phyloP scores from a whole-genome alignment of 208 protist species.

The Leishmania tropica region DNA sequence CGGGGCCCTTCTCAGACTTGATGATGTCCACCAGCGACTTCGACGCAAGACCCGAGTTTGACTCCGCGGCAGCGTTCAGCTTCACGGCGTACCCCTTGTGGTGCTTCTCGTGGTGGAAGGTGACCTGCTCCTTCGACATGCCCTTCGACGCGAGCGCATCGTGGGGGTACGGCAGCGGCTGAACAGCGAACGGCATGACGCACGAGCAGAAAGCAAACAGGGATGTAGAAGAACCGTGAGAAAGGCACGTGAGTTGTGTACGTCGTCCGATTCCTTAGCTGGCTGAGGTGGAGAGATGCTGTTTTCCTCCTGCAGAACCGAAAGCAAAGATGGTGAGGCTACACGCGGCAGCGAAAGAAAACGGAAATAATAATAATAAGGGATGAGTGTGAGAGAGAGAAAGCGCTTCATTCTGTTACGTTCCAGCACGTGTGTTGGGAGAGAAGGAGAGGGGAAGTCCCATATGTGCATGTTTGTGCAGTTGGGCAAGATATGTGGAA shows the following conservation, averaged over 20 bases:
- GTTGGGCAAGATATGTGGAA: not conserved
- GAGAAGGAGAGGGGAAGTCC: too few relatives aligned
- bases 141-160: conserved; percentile 83
- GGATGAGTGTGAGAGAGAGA: not conserved
- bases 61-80: conserved; percentile 81
- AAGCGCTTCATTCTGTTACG: not conserved
- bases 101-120: conserved; percentile 94
- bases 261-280: not conserved
- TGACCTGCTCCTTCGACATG: conserved; percentile 87
- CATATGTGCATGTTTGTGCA: not conserved
- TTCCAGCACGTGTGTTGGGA: not conserved
- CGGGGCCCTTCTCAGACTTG: conserved; percentile 71
- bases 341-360: not conserved
- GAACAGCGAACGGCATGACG: conserved; percentile 68
- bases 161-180: conserved; percentile 78
- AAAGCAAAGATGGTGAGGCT: not conserved
- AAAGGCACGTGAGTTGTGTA: not conserved
- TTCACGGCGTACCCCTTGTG: conserved; percentile 92
- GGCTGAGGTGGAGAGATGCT: not conserved
- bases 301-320: not conserved
- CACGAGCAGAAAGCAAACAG: not conserved
- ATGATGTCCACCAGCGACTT: conserved; percentile 90
- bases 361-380: not conserved
- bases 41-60: conserved; percentile 53
- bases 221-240: not conserved